Evolutionary conservation across 1,139 yeast species (phyloP).

Genomic region (Magnusiomyces suaveolens): DNA sequence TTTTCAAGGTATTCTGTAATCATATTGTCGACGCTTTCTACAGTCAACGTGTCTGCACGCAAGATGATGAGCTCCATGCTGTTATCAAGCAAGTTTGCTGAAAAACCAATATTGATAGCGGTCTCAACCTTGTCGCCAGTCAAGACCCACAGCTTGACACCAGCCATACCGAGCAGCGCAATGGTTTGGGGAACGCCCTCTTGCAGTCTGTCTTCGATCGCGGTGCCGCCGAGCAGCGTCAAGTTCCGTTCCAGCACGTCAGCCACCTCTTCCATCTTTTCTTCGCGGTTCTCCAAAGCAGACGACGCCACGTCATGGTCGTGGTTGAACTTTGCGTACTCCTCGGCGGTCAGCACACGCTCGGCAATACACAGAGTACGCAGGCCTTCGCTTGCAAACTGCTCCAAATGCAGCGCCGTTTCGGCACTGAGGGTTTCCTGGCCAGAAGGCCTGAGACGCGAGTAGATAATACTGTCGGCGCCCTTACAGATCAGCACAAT

Average conservation of each 20-base stretch:
- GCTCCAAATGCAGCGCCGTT: constrained; percentile 80
- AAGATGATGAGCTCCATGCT: constrained; percentile 81
- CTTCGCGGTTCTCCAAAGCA: constrained; percentile 69
- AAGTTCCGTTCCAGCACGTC: constrained; percentile 71
- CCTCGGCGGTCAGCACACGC: constrained; percentile 52
- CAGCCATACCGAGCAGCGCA: constrained; percentile 74
- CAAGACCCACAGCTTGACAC: constrained; percentile 91
- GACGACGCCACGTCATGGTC: constrained; percentile 66
- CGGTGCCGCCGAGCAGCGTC: constrained; percentile 87
- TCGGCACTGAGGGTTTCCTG: constrained; percentile 49
- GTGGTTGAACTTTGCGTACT: constrained; percentile 57
- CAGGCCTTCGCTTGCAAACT: constrained; percentile 92
- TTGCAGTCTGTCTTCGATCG: constrained; percentile 92
- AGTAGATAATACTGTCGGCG: constrained; percentile 86
- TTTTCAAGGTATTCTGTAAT: constrained; percentile 51
- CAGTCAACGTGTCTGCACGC: constrained; percentile 37
- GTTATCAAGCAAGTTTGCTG: constrained; percentile 79
- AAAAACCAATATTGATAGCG: constrained; percentile 94
- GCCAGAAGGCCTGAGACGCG: constrained; percentile 46
- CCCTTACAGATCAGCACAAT: constrained; percentile 73
- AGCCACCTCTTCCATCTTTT: constrained; percentile 62
- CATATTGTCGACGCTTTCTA: constrained; percentile 44
- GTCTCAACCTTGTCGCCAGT: constrained; percentile 98
- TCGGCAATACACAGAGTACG: constrained; percentile 91
- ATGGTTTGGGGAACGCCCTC: constrained; percentile 95